These are phyloP conservation scores for Bipolaris victoriae DNA, from an alignment of 2,329 filamentous ascomycete species.

Conservation along the genomic window DNA sequence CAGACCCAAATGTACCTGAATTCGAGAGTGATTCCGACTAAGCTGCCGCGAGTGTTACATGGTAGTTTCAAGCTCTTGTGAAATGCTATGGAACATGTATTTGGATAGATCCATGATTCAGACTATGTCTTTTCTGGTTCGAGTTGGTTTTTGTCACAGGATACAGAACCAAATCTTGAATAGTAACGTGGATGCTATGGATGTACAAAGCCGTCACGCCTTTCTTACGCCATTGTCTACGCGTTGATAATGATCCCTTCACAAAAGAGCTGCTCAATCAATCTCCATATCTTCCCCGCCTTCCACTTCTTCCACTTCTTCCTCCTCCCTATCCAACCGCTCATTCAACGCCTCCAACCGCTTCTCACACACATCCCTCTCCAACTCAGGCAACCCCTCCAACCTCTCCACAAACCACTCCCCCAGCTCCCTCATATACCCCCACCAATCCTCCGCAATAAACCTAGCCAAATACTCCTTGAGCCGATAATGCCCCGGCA, in stretches of 20 bases:
- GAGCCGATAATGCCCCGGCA: slow-evolving; percentile 5
- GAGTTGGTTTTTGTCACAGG: background rate
- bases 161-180: background rate
- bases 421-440: slow-evolving; percentile 16
- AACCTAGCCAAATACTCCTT: slow-evolving; percentile 22
- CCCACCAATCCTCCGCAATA: slow-evolving; percentile 31
- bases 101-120: background rate
- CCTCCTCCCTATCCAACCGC: background rate
- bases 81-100: background rate
- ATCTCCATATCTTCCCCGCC: background rate
- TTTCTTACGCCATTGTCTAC: background rate
- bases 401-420: slow-evolving; percentile 16
- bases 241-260: background rate
- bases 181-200: background rate
- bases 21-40: slow-evolving; percentile 55
- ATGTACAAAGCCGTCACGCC: background rate
- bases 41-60: background rate
- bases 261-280: background rate
- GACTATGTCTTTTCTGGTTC: background rate
- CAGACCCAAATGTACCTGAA: slow-evolving; percentile 55
- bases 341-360: slow-evolving; percentile 1
- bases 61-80: background rate
- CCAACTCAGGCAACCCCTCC: slow-evolving; percentile 23
- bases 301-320: background rate
- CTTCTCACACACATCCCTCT: slow-evolving; percentile 19